These are phyloP conservation scores for Polytrichum formosum DNA, from an alignment of 225 moss, liverwort and hornwort genomes.

Conservation along the genomic window DNA sequence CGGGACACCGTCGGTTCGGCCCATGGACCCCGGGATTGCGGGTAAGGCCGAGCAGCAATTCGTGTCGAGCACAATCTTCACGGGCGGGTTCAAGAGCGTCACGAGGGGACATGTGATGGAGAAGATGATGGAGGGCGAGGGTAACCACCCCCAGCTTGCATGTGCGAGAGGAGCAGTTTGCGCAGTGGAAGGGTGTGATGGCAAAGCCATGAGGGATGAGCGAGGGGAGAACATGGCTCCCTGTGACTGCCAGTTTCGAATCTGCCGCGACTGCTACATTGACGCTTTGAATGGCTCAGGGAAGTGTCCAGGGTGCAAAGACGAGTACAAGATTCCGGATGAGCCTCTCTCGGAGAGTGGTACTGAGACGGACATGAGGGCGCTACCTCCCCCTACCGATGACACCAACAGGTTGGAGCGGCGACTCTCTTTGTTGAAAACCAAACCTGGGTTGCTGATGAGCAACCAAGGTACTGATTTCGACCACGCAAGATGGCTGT, in stretches of 20 bases:
- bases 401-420: constrained; percentile 51
- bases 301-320: constrained; percentile 87
- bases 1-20: constrained; percentile 35
- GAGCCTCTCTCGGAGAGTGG: constrained; percentile 29
- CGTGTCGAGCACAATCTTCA: constrained; percentile 91
- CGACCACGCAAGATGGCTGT: constrained; percentile 90
- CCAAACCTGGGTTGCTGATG: constrained; percentile 48
- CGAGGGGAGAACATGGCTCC: constrained; percentile 56
- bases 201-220: constrained; percentile 61
- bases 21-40: constrained; percentile 35
- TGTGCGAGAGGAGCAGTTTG: constrained; percentile 45
- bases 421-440: constrained; percentile 66
- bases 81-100: constrained; percentile 74
- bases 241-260: constrained; percentile 77
- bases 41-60: constrained; percentile 81
- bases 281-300: constrained; percentile 64
- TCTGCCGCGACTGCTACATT: constrained; percentile 88
- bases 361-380: constrained; percentile 27
- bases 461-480: constrained; percentile 64
- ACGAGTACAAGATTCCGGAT: constrained; percentile 64
- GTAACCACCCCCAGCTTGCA: constrained; percentile 33
- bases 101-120: constrained; percentile 94
- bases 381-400: constrained; percentile 60
- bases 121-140: constrained; percentile 70
- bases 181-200: constrained; percentile 73